A percentile compares a stretch with the other conserved stretches of the same genome.
These are phyloP conservation scores for Trametes punicea DNA, from an alignment of 768 basidiomycete species.

Conservation along the genomic window DNA sequence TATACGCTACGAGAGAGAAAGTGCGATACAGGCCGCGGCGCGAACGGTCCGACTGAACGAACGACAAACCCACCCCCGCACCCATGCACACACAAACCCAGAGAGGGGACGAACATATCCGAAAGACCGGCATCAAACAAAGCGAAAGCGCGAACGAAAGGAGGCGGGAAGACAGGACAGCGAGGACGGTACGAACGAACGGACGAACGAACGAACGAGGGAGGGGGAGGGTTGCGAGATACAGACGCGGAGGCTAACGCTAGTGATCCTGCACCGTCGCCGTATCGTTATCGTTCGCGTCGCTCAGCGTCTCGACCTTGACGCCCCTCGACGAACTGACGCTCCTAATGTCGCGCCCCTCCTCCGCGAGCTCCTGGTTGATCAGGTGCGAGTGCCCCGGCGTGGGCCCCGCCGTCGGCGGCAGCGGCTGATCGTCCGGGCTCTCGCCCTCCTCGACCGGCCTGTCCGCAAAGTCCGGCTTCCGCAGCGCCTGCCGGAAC, in stretches of 20 bases:
- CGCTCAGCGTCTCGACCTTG: slow-evolving; percentile 67
- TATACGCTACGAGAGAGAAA: not conserved
- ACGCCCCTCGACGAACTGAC: slow-evolving; percentile 79
- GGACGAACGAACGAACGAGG: not conserved
- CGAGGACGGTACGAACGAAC: not conserved
- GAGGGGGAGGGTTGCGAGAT: not conserved
- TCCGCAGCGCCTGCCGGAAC: slow-evolving; percentile 82
- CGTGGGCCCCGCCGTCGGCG: slow-evolving; percentile 31
- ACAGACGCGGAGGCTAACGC: slow-evolving; percentile 23
- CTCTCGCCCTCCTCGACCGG: slow-evolving; percentile 71
- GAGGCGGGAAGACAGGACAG: not conserved
- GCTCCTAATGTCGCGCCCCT: slow-evolving; percentile 85
- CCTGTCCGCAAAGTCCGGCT: slow-evolving; percentile 78
- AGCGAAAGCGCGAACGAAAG: not conserved
- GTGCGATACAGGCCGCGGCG: not conserved
- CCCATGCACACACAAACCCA: too few relatives aligned
- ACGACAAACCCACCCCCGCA: too few relatives aligned
- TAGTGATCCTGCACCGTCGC: slow-evolving; percentile 39
- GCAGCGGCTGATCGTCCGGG: slow-evolving; percentile 42
- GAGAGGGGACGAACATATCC: not conserved
- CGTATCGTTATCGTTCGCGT: slow-evolving; percentile 38
- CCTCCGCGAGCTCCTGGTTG: slow-evolving; percentile 78
- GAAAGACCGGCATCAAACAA: not conserved
- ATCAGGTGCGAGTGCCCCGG: slow-evolving; percentile 38
- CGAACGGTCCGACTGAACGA: too few relatives aligned